Percentiles rank a stretch among this genome's conserved stretches.
phyloP scores from a whole-genome alignment of 106 monocot species.

The Acorus gramineus region DNA sequence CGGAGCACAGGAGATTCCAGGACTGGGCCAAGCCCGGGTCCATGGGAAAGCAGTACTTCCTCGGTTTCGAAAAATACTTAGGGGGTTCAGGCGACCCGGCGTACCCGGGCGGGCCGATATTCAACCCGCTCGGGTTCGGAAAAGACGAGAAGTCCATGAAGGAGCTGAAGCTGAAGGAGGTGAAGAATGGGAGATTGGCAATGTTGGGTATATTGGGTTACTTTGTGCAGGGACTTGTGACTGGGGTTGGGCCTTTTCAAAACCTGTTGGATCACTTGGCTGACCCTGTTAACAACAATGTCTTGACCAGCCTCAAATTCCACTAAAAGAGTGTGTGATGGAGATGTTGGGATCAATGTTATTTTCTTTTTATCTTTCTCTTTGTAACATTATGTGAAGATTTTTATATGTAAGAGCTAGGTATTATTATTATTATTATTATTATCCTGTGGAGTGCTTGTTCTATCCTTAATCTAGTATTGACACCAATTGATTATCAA shows the following conservation, averaged over 20 bases:
- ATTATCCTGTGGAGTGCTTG: too few species aligned
- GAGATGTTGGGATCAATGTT: too few species aligned
- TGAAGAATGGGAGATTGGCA: constrained; percentile 94
- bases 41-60: constrained; percentile 91
- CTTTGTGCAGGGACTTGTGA: constrained; percentile 63
- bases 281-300: constrained; percentile 89
- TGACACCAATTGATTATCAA: too few species aligned
- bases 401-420: too few species aligned
- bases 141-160: constrained; percentile 85
- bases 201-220: constrained; percentile 83
- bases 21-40: constrained; percentile 90
- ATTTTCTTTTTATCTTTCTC: too few species aligned
- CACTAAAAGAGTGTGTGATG: constrained; percentile 27
- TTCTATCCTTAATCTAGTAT: too few species aligned
- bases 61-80: constrained; percentile 75
- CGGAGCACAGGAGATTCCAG: constrained; percentile 90
- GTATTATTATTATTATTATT: too few species aligned
- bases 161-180: constrained; percentile 88
- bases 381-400: too few species aligned
- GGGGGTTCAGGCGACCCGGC: constrained; percentile 77
- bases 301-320: constrained; percentile 92
- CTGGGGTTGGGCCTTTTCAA: constrained; percentile 82
- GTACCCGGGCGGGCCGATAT: constrained; percentile 84
- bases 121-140: constrained; percentile 90
- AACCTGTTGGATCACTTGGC: constrained; percentile 88